Conservation (phyloP, 2,329 filamentous ascomycete species). For the Lasiodiplodia hormozganensis region DNA sequence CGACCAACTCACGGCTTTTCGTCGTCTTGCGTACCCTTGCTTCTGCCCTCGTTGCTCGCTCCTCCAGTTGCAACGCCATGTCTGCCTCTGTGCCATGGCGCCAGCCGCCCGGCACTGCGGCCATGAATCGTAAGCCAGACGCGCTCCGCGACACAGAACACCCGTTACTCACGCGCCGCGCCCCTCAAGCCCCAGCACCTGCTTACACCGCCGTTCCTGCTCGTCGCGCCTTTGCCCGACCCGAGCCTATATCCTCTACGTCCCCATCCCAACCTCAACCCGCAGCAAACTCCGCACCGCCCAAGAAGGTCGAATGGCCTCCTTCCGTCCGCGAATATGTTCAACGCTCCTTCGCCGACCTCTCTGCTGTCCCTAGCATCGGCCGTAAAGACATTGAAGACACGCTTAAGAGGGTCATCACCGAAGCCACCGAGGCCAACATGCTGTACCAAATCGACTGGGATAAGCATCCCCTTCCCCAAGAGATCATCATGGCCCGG, state of each 20-base stretch:
- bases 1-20: background rate
- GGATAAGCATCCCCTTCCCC: conserved; percentile 82
- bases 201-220: conserved; percentile 48
- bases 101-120: conserved; percentile 20
- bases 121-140: conserved; percentile 28
- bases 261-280: conserved; percentile 33
- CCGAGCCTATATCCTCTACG: conserved; percentile 33
- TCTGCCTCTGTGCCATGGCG: conserved; percentile 29
- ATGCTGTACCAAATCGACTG: conserved; percentile 79
- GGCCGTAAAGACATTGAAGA: conserved; percentile 74
- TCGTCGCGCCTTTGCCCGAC: conserved; percentile 47
- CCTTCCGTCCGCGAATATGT: conserved; percentile 86
- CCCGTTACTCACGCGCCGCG: conserved; percentile 3
- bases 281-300: conserved; percentile 44
- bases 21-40: conserved; percentile 9
- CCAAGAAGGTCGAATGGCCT: conserved; percentile 76
- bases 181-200: conserved; percentile 16
- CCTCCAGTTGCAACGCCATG: conserved; percentile 7
- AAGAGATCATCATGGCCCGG: conserved; percentile 79
- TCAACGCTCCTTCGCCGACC: conserved; percentile 81
- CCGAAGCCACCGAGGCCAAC: conserved; percentile 76
- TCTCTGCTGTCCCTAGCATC: conserved; percentile 61
- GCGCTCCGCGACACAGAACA: background rate
- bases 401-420: conserved; percentile 87
- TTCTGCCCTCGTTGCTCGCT: conserved; percentile 20